Evolutionary conservation across 768 basidiomycete species (phyloP), one percentile per base, ranked within the genome.

Genomic region (Collybia sordida): DNA sequence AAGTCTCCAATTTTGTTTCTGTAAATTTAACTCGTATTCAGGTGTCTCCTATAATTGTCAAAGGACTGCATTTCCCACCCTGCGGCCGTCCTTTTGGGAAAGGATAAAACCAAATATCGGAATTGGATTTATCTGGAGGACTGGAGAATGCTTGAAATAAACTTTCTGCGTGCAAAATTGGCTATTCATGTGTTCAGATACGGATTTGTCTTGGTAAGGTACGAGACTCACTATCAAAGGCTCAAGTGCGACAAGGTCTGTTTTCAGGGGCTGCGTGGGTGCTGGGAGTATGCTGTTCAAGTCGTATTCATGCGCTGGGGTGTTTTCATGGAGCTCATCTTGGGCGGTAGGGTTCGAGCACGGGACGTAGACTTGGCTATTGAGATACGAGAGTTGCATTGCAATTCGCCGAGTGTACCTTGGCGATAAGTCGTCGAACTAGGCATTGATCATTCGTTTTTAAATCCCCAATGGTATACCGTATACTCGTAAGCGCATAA

Each of bases 71-170:
- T 12, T 6, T 42, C 49, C 18, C 8, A 57, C 59, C 51, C 34
- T 52, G 54, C 17, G 59, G 59, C 14, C 50, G 50, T 21, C 59
- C 59, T 39, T 54, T 53, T 2, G 59, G 59, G 35, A 57, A 57
- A 3, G 59, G 59, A 39, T 59, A 59, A 36, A 59, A 59, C 41
- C 43, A 57, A 4, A 49, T 54, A 38, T 59, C 59, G 1, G 47
- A 34, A 17, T 46, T 47, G 19, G 22, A 25, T 6, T 38, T 36
- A 4, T 17, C 19, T 3, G 58, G 53, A 11, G 24, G 36, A 6
- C 49, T 25, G 23, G 53, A 54, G 41, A 59, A 57, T 17, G 56
- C 59, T 27, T 41, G 27, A 24, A 51, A 55, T 7, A 59, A 50
- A 14, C 15, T 41, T 6, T 57, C 53, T 14, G 49, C 59, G 22